Evolutionary conservation across 768 basidiomycete species (phyloP).

Genomic region (Phlebiopsis flavidoalba): DNA sequence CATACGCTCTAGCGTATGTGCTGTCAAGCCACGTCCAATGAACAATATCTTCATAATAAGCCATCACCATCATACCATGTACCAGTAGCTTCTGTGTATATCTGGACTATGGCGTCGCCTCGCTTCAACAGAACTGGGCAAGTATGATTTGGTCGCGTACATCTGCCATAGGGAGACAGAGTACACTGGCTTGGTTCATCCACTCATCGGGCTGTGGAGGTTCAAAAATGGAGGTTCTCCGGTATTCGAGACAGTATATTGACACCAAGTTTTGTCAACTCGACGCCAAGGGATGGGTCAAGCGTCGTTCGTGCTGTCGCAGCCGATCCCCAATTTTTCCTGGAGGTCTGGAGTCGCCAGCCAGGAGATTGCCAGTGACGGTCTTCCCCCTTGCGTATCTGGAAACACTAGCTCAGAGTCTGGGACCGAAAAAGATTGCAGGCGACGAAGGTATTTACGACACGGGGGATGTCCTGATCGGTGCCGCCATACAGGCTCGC

Average conservation of each 20-base stretch:
- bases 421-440: slow-evolving; percentile 78
- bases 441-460: slow-evolving; percentile 54
- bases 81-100: slow-evolving; percentile 63
- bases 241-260: slow-evolving; percentile 58
- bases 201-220: slow-evolving; percentile 60
- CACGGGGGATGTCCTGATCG: slow-evolving; percentile 66
- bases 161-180: slow-evolving; percentile 61
- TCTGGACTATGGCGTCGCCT: slow-evolving; percentile 81
- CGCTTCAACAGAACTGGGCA: slow-evolving; percentile 42
- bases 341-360: slow-evolving; percentile 42
- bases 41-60: slow-evolving; percentile 29
- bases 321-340: slow-evolving; percentile 65
- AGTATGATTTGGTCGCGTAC: slow-evolving; percentile 72
- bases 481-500: slow-evolving; percentile 56
- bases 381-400: slow-evolving; percentile 22
- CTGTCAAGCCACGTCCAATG: not conserved
- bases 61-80: slow-evolving; percentile 73
- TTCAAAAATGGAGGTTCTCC: slow-evolving; percentile 86
- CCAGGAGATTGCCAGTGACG: not conserved
- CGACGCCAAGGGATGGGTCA: slow-evolving; percentile 50
- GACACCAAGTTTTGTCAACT: slow-evolving; percentile 52
- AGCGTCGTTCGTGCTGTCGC: slow-evolving; percentile 60
- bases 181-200: slow-evolving; percentile 78
- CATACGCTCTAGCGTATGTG: slow-evolving; percentile 11
- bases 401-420: slow-evolving; percentile 65